Conservation (phyloP, 768 basidiomycete genomes). For the Chiua virens region DNA sequence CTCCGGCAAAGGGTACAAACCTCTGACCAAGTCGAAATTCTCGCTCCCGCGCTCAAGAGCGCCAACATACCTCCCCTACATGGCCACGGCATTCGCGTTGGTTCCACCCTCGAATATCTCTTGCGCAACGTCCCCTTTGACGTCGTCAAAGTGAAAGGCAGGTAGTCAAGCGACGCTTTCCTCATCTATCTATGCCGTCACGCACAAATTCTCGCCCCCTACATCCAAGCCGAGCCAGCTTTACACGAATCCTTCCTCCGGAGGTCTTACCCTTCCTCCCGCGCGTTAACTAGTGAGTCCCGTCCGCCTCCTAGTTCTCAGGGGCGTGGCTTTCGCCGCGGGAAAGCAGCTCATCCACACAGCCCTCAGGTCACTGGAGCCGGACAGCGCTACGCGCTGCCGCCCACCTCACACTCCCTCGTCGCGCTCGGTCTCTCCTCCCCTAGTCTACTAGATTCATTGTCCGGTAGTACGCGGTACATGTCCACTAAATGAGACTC, state of each 20-base stretch:
- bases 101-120: slow-evolving; percentile 36
- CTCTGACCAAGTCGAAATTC: slow-evolving; percentile 31
- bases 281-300: background rate
- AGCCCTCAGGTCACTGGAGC: no score
- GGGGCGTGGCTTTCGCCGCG: background rate
- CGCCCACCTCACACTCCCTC: no score
- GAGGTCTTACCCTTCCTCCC: slow-evolving; percentile 13
- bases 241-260: slow-evolving; percentile 2
- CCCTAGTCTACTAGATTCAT: no score
- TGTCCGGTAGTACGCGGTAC: no score
- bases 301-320: background rate
- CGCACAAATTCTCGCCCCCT: slow-evolving; percentile 31
- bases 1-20: slow-evolving; percentile 1
- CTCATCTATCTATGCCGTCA: slow-evolving; percentile 28
- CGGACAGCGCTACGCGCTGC: no score
- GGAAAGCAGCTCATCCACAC: no score
- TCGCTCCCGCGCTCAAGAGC: no score
- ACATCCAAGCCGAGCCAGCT: slow-evolving; percentile 23
- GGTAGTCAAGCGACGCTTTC: slow-evolving; percentile 39
- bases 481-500: no score
- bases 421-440: no score
- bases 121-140: slow-evolving; percentile 38
- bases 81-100: slow-evolving; percentile 29
- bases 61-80: background rate
- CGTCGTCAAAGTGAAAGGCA: slow-evolving; percentile 13